Evolutionary conservation across 129 eudicot genomes (phyloP), one percentile per base, ranked within the genome.

Genomic region (Escallonia herrerae): DNA sequence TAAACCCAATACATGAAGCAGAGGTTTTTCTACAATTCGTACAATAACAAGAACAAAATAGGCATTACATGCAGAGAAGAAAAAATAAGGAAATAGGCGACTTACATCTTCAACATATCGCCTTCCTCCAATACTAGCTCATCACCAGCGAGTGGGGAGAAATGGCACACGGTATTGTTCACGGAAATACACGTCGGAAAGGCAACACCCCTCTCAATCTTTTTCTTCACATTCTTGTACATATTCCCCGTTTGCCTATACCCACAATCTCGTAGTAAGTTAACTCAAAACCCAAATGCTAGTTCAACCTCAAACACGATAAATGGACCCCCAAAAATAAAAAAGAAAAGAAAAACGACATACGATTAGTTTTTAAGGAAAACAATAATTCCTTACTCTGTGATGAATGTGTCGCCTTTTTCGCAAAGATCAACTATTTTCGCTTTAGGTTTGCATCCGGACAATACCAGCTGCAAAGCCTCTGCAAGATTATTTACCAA

Each of bases 161-260:
- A 84, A 80, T 93, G 96, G 74, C 95, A 81, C 10, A 93, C 82
- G 12, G 83, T 75, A 67, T 86, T 83, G 76, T 93, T 93, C 40
- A 93, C 93, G 12, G 96, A 93, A 53, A 93, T 62, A 69, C 95
- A 93, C n/a, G 99, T 89, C 5, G 99, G 99, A 52, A 90, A 90
- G 10, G 95, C 97, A 64, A 87, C 83, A 55, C 97, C 97, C 62
- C 81, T 83, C 57, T 93, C 99, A 47, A 93, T 86, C 91, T 93
- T 89, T 86, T 88, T 93, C 87, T 89, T 88, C 15, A 80, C 91
- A 72, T 84, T 89, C 85, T 93, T 88, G 87, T 93, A 93, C 95
- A 86, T 86, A 57, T 66, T 86, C 8, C 84, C 91, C 44, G 96
- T 72, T 77, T 88, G 95, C 83, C 98, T 91, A 43, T 43, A 71